Conservation (phyloP, 306 rosid species). For the Glycyrrhiza uralensis region DNA sequence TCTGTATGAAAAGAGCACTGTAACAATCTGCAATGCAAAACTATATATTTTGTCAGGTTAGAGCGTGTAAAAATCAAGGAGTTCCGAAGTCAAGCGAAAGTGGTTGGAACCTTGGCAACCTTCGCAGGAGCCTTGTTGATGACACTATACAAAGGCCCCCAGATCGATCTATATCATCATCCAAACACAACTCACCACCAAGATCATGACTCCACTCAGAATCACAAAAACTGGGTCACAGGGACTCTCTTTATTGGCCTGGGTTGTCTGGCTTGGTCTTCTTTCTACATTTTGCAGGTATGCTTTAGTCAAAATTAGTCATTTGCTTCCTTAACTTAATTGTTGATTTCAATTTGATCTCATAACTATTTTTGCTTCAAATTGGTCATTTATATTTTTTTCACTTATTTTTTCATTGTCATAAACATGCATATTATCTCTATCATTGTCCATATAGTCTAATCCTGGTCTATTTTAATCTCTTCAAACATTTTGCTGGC, state of each 20-base stretch:
- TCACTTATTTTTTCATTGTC: too few species aligned
- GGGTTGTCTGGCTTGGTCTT: slow-evolving; percentile 31
- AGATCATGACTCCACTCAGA: neutral
- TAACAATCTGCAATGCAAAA: neutral
- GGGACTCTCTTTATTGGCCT: slow-evolving; percentile 30
- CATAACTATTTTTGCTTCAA: too few species aligned
- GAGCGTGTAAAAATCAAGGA: slow-evolving; percentile 42
- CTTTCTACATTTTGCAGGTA: slow-evolving; percentile 45
- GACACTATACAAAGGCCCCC: slow-evolving; percentile 75
- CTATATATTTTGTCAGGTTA: neutral
- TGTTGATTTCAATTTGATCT: too few species aligned
- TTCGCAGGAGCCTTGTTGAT: slow-evolving; percentile 60
- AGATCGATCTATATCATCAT: slow-evolving; percentile 37
- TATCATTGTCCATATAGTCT: too few species aligned
- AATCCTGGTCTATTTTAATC: too few species aligned
- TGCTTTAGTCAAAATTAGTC: too few species aligned
- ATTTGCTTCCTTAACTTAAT: too few species aligned
- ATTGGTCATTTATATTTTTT: too few species aligned
- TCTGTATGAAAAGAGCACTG: neutral
- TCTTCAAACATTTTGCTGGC: too few species aligned
- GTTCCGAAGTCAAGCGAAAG: slow-evolving; percentile 53
- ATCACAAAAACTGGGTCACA: slow-evolving; percentile 28
- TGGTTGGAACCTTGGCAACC: slow-evolving; percentile 41
- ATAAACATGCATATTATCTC: too few species aligned
- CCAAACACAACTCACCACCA: slow-evolving; percentile 12